Base-by-base conservation (phyloP, 257 asterid species). In the Solanum medicagineum region DNA sequence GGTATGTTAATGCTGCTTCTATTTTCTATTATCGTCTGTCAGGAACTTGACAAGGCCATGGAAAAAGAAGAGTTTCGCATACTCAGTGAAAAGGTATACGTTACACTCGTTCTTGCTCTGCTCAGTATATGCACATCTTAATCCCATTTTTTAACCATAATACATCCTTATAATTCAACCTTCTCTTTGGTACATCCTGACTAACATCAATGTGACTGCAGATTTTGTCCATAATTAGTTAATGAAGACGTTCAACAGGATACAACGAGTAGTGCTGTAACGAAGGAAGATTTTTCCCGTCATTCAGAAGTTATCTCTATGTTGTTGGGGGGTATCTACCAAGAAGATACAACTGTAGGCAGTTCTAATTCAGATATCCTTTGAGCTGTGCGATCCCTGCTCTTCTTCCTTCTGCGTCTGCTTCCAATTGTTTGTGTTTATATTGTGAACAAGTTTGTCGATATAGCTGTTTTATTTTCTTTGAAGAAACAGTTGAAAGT, bases 41-140 rank as follows among this genome's bases (percentile, higher is more conserved):
- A 84, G 86, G 86, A 84, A 53, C 32, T 84, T 53, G 86, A 69
- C n/a, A 69, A 84, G 80, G 82, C 86, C 7, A 84, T 69, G 86
- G 69, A 69, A 26, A 84, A 69, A 56, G 86, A 69, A 84, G 86
- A 69, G 54, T 69, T 84, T 54, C 81, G 65, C 69, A n/a, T 84
- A 36, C 7, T 84, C 54, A 19, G 69, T 45, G 81, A 84, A 75
- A 84, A 84, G 57, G 86, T 84, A 84, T 36, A 20, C 22, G 22
- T 66, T 20, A 10, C n/a, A 36, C 59, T 36, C 74, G 6, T 3
- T 2, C 51, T 59, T 42, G 0, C 36, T 10, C 70, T n/a, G 47
- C 47, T 11, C 56, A 5, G 22, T 42, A 54, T 3, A 79, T 7
- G 57, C 11, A 24, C 29, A 59, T 13, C 4, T 82, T n/a, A 13